These are phyloP conservation scores for Sporothrix mexicana DNA, from an alignment of 2,329 filamentous ascomycete species.

Conservation along the genomic window DNA sequence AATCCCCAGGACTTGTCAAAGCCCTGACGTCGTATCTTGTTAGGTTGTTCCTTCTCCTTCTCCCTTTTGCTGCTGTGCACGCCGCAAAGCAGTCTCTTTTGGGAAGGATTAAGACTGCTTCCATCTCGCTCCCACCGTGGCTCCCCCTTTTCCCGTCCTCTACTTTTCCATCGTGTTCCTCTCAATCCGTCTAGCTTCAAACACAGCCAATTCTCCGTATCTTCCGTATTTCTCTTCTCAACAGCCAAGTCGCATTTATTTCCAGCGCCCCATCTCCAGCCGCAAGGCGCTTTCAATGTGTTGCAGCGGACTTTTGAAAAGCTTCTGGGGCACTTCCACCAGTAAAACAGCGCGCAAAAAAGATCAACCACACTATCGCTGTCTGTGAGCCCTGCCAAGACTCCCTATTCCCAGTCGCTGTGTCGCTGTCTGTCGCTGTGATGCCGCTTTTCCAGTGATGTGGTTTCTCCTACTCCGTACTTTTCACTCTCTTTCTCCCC, in stretches of 20 bases:
- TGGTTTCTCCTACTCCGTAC: neutral
- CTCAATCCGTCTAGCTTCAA: slow-evolving; percentile 1
- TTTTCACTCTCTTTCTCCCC: neutral
- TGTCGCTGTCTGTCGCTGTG: no score
- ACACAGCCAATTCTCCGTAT: neutral
- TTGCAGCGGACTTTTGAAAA: neutral
- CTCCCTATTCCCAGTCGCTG: neutral
- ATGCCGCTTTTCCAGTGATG: neutral
- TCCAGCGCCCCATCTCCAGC: neutral
- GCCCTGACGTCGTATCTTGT: no score
- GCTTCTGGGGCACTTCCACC: neutral
- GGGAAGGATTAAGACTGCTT: slow-evolving; percentile 3
- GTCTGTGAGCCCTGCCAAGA: slow-evolving; percentile 25
- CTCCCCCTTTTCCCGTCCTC: neutral
- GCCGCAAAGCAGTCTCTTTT: slow-evolving; percentile 9
- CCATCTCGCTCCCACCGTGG: neutral
- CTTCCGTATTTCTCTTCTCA: neutral
- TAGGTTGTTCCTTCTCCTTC: no score
- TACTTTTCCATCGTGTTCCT: no score
- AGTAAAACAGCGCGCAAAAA: neutral
- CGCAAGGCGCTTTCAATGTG: neutral
- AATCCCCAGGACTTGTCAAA: no score
- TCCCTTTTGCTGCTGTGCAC: slow-evolving; percentile 1
- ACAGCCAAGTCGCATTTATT: no score
- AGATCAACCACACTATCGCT: slow-evolving; percentile 8